Conservation (phyloP, 2,329 filamentous ascomycete species). For the Rhinocladiella similis region DNA sequence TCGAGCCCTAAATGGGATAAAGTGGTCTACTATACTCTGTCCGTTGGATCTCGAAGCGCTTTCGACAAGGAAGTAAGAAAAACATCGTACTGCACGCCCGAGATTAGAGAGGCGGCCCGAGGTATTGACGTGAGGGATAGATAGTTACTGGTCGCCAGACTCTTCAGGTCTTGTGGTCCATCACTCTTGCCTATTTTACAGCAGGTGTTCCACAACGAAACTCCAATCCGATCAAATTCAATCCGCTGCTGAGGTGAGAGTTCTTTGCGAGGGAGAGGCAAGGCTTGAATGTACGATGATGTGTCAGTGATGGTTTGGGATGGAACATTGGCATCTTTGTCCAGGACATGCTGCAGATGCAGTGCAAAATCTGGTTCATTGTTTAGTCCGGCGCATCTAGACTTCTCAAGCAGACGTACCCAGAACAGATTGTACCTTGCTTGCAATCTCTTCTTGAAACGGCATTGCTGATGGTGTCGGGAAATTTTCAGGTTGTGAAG, state of each 20-base stretch:
- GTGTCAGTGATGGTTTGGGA: conserved; percentile 17
- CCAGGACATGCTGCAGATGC: conserved; percentile 22
- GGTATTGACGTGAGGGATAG: too few relatives aligned
- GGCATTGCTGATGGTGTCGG: conserved; percentile 5
- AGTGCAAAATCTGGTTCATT: conserved; percentile 29
- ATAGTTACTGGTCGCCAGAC: conserved; percentile 13
- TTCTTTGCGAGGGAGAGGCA: conserved; percentile 23
- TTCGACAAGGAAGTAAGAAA: conserved; percentile 70
- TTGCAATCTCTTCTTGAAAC: conserved; percentile 4
- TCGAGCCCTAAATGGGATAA: background rate
- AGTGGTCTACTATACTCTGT: conserved; percentile 3
- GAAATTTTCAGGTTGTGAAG: too few relatives aligned
- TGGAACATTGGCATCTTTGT: background rate
- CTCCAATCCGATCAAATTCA: conserved; percentile 35
- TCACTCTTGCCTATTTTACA: conserved; percentile 12
- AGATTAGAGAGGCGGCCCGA: background rate
- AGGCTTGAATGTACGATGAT: conserved; percentile 17
- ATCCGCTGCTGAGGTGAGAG: conserved; percentile 11
- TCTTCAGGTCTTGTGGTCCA: background rate
- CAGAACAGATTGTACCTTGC: conserved; percentile 19
- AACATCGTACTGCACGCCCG: conserved; percentile 44
- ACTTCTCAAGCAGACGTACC: conserved; percentile 5
- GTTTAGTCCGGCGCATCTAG: background rate
- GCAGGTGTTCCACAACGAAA: conserved; percentile 42
- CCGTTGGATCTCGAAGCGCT: conserved; percentile 44